Conservation (phyloP, 805 yeast genomes). For the Ogataea angusta region DNA sequence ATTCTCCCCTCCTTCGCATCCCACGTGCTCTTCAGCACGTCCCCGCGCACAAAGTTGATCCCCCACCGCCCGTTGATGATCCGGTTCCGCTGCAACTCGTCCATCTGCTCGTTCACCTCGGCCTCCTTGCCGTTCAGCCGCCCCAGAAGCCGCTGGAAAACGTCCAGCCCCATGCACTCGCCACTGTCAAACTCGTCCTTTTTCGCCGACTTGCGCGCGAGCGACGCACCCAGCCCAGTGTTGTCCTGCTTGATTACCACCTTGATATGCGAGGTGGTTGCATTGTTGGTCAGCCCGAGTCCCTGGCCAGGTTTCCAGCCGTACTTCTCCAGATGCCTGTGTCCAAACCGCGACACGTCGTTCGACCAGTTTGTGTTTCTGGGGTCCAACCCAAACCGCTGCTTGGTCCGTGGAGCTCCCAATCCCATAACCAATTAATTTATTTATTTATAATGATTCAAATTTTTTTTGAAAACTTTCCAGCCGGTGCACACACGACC, state of each 20-base stretch:
- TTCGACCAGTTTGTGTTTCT: slow-evolving; percentile 94
- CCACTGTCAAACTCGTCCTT: slow-evolving; percentile 73
- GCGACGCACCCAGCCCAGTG: slow-evolving; percentile 84
- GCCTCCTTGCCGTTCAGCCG: slow-evolving; percentile 84
- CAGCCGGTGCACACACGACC: slow-evolving; percentile 1
- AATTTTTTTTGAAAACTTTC: not conserved
- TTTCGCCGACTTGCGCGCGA: slow-evolving; percentile 44
- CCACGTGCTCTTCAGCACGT: slow-evolving; percentile 79
- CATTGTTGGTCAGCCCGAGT: slow-evolving; percentile 65
- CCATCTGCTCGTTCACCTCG: slow-evolving; percentile 59
- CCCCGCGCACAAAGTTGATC: slow-evolving; percentile 82
- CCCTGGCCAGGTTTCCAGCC: slow-evolving; percentile 97
- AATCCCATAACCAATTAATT: slow-evolving; percentile 58
- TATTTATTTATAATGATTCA: slow-evolving; percentile 1
- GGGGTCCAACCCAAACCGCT: slow-evolving; percentile 88
- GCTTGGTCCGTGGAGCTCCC: slow-evolving; percentile 77
- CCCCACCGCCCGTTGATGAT: slow-evolving; percentile 88
- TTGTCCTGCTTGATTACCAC: slow-evolving; percentile 80
- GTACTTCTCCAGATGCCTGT: slow-evolving; percentile 69
- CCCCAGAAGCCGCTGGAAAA: slow-evolving; percentile 86
- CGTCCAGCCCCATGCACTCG: slow-evolving; percentile 88
- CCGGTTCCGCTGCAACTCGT: slow-evolving; percentile 61
- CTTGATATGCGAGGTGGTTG: slow-evolving; percentile 78
- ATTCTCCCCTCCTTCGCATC: slow-evolving; percentile 50
- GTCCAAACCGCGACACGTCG: slow-evolving; percentile 81